phyloP scores from a whole-genome alignment of 805 yeast species.

The Kazachstania viticola region DNA sequence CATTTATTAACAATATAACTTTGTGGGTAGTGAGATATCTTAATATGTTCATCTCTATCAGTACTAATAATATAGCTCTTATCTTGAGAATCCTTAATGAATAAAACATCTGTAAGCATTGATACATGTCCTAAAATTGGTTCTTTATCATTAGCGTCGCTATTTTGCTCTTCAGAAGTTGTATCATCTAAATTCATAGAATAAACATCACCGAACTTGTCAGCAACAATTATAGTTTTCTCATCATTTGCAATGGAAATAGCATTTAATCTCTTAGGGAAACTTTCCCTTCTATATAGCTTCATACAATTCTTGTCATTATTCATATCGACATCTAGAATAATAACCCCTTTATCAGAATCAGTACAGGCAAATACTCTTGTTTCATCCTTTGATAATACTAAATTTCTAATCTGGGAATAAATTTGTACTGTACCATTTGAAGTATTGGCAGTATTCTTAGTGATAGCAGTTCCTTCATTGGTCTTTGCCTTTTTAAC shows the following conservation, averaged over 20 bases:
- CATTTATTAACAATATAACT: constrained; percentile 69
- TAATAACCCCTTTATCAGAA: constrained; percentile 68
- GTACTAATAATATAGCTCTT: constrained; percentile 54
- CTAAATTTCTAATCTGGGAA: constrained; percentile 57
- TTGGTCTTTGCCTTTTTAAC: constrained; percentile 27
- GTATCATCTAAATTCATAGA: constrained; percentile 35
- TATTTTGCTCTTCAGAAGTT: constrained; percentile 19
- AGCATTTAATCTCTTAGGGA: constrained; percentile 90
- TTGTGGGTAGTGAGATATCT: constrained; percentile 70
- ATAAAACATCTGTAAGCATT: constrained; percentile 71
- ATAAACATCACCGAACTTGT: constrained; percentile 94
- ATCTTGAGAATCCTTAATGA: constrained; percentile 18
- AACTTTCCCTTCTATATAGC: constrained; percentile 56
- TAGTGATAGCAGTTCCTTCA: constrained; percentile 34
- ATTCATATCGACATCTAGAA: constrained; percentile 34
- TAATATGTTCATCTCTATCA: constrained; percentile 94
- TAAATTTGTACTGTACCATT: constrained; percentile 58
- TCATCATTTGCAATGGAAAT: constrained; percentile 47
- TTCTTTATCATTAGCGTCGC: constrained; percentile 31
- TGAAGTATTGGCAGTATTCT: constrained; percentile 47
- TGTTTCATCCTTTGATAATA: constrained; percentile 40
- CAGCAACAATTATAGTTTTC: constrained; percentile 56
- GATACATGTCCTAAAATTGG: constrained; percentile 95
- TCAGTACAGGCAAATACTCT: constrained; percentile 63
- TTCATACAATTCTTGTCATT: constrained; percentile 32